Evolutionary conservation across 2,329 filamentous ascomycete species (phyloP).

Genomic region (Teratosphaeriaceae sp.): DNA sequence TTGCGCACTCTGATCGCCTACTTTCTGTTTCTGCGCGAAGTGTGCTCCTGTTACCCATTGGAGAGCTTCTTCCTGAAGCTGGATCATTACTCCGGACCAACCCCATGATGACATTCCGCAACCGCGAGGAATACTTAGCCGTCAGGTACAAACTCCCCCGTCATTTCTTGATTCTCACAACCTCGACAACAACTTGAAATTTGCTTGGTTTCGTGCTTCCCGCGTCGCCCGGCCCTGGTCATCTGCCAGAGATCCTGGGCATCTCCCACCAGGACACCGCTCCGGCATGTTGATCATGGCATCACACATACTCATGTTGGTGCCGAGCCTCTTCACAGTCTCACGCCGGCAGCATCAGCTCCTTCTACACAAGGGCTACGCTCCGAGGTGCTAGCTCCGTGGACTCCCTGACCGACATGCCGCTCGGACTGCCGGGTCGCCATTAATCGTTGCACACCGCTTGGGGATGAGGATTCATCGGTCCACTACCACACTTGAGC

Average conservation of each 20-base stretch:
- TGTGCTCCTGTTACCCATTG: slow-evolving; percentile 3
- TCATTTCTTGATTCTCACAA: slow-evolving; percentile 13
- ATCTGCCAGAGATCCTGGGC: no score
- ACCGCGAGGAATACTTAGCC: slow-evolving; percentile 29
- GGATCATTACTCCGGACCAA: slow-evolving; percentile 6
- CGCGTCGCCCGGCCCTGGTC: no score
- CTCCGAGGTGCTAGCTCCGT: not conserved
- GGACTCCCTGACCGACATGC: not conserved
- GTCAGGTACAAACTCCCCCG: slow-evolving; percentile 26
- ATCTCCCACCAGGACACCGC: no score
- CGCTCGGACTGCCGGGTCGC: no score
- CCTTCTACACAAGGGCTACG: not conserved
- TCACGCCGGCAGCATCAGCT: not conserved
- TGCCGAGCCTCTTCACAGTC: not conserved
- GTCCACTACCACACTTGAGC: no score
- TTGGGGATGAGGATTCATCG: no score
- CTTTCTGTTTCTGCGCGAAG: slow-evolving; percentile 1
- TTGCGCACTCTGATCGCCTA: not conserved
- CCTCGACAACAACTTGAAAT: slow-evolving; percentile 8
- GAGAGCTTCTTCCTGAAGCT: slow-evolving; percentile 20
- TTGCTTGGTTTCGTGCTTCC: slow-evolving; percentile 1
- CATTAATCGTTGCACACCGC: no score
- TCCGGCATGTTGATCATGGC: slow-evolving; percentile 4
- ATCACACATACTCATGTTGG: not conserved
- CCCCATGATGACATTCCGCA: slow-evolving; percentile 33